phyloP scores from a whole-genome alignment of 768 basidiomycete species.

The Rhizopogon salebrosus region DNA sequence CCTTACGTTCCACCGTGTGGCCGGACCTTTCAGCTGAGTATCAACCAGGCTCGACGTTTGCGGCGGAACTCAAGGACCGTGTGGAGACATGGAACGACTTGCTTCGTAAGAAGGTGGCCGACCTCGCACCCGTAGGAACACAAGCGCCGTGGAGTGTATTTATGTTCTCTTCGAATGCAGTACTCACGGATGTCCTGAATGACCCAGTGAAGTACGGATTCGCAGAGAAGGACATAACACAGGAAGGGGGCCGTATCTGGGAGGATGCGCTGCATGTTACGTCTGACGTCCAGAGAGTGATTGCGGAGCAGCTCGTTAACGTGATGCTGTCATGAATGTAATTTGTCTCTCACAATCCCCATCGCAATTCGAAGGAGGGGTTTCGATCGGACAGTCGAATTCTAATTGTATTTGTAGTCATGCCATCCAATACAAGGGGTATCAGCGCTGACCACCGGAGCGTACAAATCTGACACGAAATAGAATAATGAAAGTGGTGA shows the following conservation, averaged over 20 bases:
- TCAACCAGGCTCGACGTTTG: neutral
- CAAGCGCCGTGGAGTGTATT: slow-evolving; percentile 20
- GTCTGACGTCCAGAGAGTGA: slow-evolving; percentile 22
- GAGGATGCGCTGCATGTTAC: slow-evolving; percentile 31
- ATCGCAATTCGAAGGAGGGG: neutral
- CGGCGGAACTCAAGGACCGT: neutral
- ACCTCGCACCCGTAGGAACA: slow-evolving; percentile 17
- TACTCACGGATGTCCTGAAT: slow-evolving; percentile 30
- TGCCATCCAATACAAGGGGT: too few species aligned
- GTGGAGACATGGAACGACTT: slow-evolving; percentile 26
- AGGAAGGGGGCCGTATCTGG: slow-evolving; percentile 31
- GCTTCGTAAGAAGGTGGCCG: slow-evolving; percentile 15
- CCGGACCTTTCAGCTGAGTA: neutral
- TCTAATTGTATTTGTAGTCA: too few species aligned
- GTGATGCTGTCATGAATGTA: neutral
- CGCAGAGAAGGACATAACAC: slow-evolving; percentile 20
- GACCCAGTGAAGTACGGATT: slow-evolving; percentile 28
- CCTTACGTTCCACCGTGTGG: neutral
- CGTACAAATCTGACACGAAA: too few species aligned
- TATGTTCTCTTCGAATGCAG: slow-evolving; percentile 27
- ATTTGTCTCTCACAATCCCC: too few species aligned
- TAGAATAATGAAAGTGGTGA: too few species aligned
- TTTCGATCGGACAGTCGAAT: too few species aligned
- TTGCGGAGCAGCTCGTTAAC: slow-evolving; percentile 13
- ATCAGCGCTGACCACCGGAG: too few species aligned